A percentile compares a stretch with the other conserved stretches of the same genome.
phyloP scores from a whole-genome alignment of 116 monocot genomes.

The Zostera marina region DNA sequence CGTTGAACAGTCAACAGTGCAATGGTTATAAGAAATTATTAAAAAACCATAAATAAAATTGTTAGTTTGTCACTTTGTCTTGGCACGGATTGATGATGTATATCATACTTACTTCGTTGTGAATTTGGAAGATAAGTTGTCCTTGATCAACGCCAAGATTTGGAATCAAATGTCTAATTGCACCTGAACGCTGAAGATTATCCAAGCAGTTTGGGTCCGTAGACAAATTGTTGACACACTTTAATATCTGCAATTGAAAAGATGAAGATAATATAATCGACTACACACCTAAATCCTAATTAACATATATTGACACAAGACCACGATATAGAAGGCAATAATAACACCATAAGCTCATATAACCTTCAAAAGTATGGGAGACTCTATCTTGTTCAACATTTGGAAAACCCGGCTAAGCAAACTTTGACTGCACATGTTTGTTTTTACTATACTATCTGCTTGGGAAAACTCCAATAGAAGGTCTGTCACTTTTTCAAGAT shows the following conservation, averaged over 20 bases:
- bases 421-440: conserved; percentile 74
- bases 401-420: conserved; percentile 81
- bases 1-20: too few relatives aligned
- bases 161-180: conserved; percentile 92
- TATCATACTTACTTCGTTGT: conserved; percentile 67
- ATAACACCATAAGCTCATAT: too few relatives aligned
- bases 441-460: conserved; percentile 70
- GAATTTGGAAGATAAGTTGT: conserved; percentile 66
- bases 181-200: conserved; percentile 82
- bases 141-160: conserved; percentile 84
- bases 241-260: conserved; percentile 48
- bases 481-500: conserved; percentile 94
- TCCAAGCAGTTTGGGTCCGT: conserved; percentile 90
- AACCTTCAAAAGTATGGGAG: conserved; percentile 86
- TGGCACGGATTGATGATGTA: too few relatives aligned
- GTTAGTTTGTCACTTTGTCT: too few relatives aligned
- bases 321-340: too few relatives aligned
- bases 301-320: too few relatives aligned
- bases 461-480: conserved; percentile 75
- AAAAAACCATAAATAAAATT: neutral
- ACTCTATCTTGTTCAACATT: conserved; percentile 96
- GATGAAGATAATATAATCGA: neutral
- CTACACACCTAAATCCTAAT: too few relatives aligned
- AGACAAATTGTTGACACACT: conserved; percentile 88
- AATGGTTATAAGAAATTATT: neutral